A percentile compares a stretch with the other conserved stretches of the same genome.
Evolutionary conservation across 2,329 filamentous ascomycete genomes (phyloP).

Genomic region (Cladorrhinum sp.): DNA sequence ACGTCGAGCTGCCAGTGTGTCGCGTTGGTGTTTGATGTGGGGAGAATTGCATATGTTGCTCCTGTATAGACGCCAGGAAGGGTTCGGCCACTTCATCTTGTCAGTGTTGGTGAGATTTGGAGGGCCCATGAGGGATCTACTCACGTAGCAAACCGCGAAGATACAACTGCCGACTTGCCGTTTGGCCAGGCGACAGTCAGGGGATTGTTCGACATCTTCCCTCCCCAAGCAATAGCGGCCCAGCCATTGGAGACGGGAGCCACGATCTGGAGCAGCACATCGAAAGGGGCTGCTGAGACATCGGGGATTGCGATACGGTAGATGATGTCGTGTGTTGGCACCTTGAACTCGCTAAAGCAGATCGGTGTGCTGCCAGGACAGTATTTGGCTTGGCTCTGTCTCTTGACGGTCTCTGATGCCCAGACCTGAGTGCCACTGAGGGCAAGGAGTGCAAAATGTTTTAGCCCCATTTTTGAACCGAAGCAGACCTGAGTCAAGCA

Average conservation of each 20-base stretch:
- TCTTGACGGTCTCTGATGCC: slow-evolving; percentile 11
- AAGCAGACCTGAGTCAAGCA: not conserved
- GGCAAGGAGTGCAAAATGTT: slow-evolving; percentile 13
- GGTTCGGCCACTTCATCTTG: slow-evolving; percentile 14
- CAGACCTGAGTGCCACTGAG: slow-evolving; percentile 10
- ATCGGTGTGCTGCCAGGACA: slow-evolving; percentile 26
- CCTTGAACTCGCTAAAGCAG: slow-evolving; percentile 30
- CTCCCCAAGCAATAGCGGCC: slow-evolving; percentile 39
- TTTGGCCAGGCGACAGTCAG: slow-evolving; percentile 38
- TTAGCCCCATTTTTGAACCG: slow-evolving; percentile 8
- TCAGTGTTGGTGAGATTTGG: not conserved
- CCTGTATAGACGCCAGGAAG: slow-evolving; percentile 22
- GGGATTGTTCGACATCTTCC: slow-evolving; percentile 38
- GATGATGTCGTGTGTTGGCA: slow-evolving; percentile 21
- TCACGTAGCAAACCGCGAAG: slow-evolving; percentile 38
- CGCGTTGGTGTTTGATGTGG: slow-evolving; percentile 24
- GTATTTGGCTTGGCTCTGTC: slow-evolving; percentile 25
- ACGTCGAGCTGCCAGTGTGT: slow-evolving; percentile 32
- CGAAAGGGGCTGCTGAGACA: slow-evolving; percentile 32
- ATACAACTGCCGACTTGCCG: slow-evolving; percentile 35
- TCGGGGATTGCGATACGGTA: slow-evolving; percentile 34
- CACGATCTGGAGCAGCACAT: slow-evolving; percentile 37
- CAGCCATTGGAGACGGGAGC: slow-evolving; percentile 37
- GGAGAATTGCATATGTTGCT: slow-evolving; percentile 25
- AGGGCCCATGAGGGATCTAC: slow-evolving; percentile 11